Evolutionary conservation across 345 rosid genomes (phyloP).

Genomic region (Rhodamnia rubescens): DNA sequence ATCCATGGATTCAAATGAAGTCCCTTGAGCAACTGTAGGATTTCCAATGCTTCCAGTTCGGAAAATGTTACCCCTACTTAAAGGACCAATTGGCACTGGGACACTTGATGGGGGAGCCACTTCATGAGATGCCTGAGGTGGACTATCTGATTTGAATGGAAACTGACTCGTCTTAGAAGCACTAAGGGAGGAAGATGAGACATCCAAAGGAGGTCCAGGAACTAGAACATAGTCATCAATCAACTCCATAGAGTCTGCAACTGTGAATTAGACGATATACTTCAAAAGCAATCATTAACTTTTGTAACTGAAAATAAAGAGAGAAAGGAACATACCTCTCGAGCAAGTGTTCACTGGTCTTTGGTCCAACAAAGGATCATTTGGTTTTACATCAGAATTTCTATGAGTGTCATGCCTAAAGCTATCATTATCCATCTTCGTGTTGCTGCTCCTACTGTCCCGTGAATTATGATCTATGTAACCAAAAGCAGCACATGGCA

Average conservation of each 20-base stretch:
- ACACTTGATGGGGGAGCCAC: conserved; percentile 32
- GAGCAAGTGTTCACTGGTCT: conserved; percentile 19
- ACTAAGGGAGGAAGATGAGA: conserved; percentile 46
- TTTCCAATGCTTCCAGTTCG: conserved; percentile 51
- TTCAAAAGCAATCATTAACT: not conserved
- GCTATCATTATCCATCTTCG: conserved; percentile 22
- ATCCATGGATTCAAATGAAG: conserved; percentile 77
- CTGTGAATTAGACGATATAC: conserved; percentile 20
- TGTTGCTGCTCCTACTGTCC: conserved; percentile 19
- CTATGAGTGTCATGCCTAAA: conserved; percentile 25
- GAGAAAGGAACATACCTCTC: conserved; percentile 38
- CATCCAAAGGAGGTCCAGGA: conserved; percentile 70
- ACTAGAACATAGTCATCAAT: conserved; percentile 88
- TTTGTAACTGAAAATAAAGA: not conserved
- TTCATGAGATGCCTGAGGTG: conserved; percentile 24
- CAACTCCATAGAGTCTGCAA: conserved; percentile 60
- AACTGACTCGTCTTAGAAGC: conserved; percentile 42
- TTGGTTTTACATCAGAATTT: conserved; percentile 28
- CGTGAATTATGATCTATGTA: conserved; percentile 26
- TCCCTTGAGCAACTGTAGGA: conserved; percentile 57
- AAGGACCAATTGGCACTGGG: conserved; percentile 57
- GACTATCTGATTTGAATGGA: conserved; percentile 38
- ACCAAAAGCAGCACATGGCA: conserved; percentile 23
- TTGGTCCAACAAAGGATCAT: conserved; percentile 31
- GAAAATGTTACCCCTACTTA: conserved; percentile 17